These are phyloP conservation scores for Pyrenula massariospora DNA, from an alignment of 495 filamentous ascomycete genomes.

Conservation along the genomic window DNA sequence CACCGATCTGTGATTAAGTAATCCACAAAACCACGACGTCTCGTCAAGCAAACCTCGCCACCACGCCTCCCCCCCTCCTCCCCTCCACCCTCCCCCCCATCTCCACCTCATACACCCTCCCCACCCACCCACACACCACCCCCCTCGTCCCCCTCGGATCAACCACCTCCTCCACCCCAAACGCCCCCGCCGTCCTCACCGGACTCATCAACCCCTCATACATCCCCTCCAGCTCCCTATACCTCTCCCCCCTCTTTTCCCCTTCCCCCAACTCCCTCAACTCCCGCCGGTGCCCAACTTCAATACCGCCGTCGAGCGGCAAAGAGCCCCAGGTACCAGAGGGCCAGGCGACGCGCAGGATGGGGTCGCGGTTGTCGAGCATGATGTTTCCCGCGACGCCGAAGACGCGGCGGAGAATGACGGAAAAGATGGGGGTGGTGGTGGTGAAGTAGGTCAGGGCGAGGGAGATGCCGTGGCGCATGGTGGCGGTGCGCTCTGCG, in stretches of 20 bases:
- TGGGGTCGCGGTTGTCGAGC: conserved; percentile 46
- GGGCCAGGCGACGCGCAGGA: conserved; percentile 50
- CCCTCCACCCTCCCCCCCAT: conserved; percentile 35
- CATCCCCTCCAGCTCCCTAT: conserved; percentile 43
- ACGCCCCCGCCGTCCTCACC: conserved; percentile 50
- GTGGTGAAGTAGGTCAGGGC: conserved; percentile 48
- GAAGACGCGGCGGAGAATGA: conserved; percentile 43
- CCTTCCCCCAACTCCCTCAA: conserved; percentile 39
- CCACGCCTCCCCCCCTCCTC: conserved; percentile 35
- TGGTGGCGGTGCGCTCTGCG: conserved; percentile 48
- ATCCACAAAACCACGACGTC: too few species aligned
- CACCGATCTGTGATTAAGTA: too few species aligned
- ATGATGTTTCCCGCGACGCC: conserved; percentile 53
- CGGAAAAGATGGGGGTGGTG: conserved; percentile 47
- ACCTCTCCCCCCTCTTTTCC: conserved; percentile 20
- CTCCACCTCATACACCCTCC: conserved; percentile 39
- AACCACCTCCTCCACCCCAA: conserved; percentile 53
- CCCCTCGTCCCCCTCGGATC: conserved; percentile 45
- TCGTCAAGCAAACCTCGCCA: not conserved
- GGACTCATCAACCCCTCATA: conserved; percentile 52
- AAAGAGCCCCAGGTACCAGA: conserved; percentile 48
- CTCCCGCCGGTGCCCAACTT: conserved; percentile 47
- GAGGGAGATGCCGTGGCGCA: conserved; percentile 49
- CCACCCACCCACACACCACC: conserved; percentile 39
- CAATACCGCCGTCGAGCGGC: conserved; percentile 49